Conservation (phyloP, 2,329 filamentous ascomycete genomes). For the Trichoderma oligosporum region DNA sequence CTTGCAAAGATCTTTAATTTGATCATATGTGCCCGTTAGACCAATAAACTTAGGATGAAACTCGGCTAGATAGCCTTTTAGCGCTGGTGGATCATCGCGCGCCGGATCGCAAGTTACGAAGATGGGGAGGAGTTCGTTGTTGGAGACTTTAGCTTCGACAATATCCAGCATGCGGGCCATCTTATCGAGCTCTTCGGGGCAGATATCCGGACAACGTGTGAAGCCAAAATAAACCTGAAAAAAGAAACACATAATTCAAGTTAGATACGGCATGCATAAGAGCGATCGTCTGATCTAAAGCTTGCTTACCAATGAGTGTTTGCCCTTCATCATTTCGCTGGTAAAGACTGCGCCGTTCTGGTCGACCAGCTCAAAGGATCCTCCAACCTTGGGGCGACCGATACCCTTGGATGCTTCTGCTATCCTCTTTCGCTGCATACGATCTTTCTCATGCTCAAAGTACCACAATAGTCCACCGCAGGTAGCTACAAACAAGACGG, state of each 20-base stretch:
- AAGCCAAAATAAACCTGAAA: slow-evolving; percentile 92
- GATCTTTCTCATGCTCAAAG: slow-evolving; percentile 88
- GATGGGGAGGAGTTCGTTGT: slow-evolving; percentile 62
- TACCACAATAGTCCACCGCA: slow-evolving; percentile 79
- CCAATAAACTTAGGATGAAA: slow-evolving; percentile 86
- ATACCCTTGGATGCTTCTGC: slow-evolving; percentile 92
- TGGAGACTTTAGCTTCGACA: slow-evolving; percentile 50
- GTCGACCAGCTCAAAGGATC: slow-evolving; percentile 76
- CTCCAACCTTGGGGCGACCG: slow-evolving; percentile 88
- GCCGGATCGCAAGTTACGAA: slow-evolving; percentile 96
- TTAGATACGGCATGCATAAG: slow-evolving; percentile 17
- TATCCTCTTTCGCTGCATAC: slow-evolving; percentile 83
- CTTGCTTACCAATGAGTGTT: slow-evolving; percentile 67
- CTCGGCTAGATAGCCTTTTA: slow-evolving; percentile 82
- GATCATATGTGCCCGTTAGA: slow-evolving; percentile 86
- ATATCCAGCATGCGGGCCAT: slow-evolving; percentile 94
- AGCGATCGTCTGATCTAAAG: neutral
- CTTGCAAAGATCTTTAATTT: slow-evolving; percentile 93
- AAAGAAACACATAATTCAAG: neutral
- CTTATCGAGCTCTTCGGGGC: slow-evolving; percentile 97
- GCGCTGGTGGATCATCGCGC: slow-evolving; percentile 78
- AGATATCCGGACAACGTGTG: slow-evolving; percentile 97
- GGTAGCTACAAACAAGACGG: slow-evolving; percentile 75
- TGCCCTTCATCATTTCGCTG: slow-evolving; percentile 77
- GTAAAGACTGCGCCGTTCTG: slow-evolving; percentile 76